Evolutionary conservation across 108 stramenopile species (phyloP), one percentile per base, ranked within the genome.

Genomic region (Fragilariopsis cylindrus): DNA sequence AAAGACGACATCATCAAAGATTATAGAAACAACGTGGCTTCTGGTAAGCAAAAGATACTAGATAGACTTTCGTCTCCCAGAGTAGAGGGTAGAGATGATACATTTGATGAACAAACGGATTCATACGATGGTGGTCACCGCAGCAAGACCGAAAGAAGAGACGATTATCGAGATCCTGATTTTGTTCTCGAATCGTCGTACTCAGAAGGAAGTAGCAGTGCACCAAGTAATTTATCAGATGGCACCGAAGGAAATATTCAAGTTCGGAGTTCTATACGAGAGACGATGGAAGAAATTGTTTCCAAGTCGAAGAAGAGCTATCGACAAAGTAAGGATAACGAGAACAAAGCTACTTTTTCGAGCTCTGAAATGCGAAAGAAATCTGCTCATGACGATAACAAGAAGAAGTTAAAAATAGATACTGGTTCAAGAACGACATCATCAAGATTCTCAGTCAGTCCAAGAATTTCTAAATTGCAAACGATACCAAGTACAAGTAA

Each of bases 251-350:
- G 49, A 53, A 62, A 70, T 15, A 70, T 76, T 16, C 56, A 70
- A n/a, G 76, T 76, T 11, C 57, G 76, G 30, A 76, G 76, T 21
- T 70, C 76, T 40, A 76, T 76, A 70, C 69, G 76, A 7, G 76
- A 76, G 49, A 76, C 76, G 18, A 76, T 76, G 76, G 76, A 76
- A 65, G 63, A 54, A 0, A 53, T 76, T 16, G 69, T 76, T 2
- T 60, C 63, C 48, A 76, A 64, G 44, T 70, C 69, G 12, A 70
- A 70, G 48, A 53, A 63, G 50, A 43, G 69, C 6, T 40, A 68
- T 50, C 48, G 48, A 41, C 9, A 52, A 2, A 52, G 50, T 13
- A 52, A 52, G 50, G 13, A 13, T 52, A 13, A 52, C 1, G 13
- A 52, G 2, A 52, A 52, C 12, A 52, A 52, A 13, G 13, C 50